Conservation (phyloP, 164 flowering plant genomes). For the Euptelea pleiosperma region DNA sequence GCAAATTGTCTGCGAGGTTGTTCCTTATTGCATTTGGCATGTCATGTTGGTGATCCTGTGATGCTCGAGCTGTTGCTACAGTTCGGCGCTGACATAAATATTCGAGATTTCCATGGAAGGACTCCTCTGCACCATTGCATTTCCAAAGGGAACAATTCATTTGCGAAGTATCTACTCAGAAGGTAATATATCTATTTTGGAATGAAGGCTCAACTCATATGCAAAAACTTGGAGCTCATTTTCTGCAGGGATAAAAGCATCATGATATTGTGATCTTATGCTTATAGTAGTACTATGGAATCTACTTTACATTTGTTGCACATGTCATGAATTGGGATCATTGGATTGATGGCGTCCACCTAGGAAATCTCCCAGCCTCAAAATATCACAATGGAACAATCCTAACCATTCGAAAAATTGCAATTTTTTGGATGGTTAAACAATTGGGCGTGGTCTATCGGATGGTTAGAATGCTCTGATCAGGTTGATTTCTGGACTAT, state of each 20-base stretch:
- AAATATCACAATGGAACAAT: too few relatives aligned
- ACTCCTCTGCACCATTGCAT: conserved; percentile 94
- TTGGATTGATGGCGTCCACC: too few relatives aligned
- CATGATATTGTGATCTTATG: too few relatives aligned
- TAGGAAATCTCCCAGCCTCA: too few relatives aligned
- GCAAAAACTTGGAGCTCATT: not conserved
- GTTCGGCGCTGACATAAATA: conserved; percentile 76
- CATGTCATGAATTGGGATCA: too few relatives aligned
- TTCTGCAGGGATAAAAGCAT: not conserved
- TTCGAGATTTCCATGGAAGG: conserved; percentile 76
- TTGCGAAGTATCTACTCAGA: conserved; percentile 76
- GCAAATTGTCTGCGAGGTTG: conserved; percentile 66
- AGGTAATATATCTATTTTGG: conserved; percentile 45
- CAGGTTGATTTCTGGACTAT: too few relatives aligned
- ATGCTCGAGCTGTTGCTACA: conserved; percentile 85
- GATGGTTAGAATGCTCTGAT: too few relatives aligned
- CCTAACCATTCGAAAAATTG: too few relatives aligned
- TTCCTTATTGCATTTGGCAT: conserved; percentile 82
- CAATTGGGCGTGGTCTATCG: too few relatives aligned
- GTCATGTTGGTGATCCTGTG: conserved; percentile 49
- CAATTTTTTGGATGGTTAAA: too few relatives aligned
- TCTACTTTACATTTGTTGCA: too few relatives aligned
- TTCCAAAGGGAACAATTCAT: conserved; percentile 43
- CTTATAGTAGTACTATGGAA: too few relatives aligned
- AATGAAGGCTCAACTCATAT: not conserved